phyloP scores from a whole-genome alignment of 2,329 filamentous ascomycete species.

The Botrytis elliptica region DNA sequence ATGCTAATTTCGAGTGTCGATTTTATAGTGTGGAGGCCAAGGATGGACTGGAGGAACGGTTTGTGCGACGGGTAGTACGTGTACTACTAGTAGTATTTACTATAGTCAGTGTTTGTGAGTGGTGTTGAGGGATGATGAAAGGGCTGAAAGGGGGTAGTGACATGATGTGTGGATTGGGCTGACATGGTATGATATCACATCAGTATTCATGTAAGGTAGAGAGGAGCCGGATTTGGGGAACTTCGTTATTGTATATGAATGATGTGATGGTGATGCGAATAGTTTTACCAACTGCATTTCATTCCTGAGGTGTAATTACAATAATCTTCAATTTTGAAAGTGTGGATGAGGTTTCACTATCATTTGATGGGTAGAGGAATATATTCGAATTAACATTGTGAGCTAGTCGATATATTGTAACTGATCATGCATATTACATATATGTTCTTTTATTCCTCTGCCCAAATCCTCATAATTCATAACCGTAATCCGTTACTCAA shows the following conservation, averaged over 20 bases:
- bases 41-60: constrained; percentile 27
- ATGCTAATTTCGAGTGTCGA: background rate
- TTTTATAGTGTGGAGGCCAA: constrained; percentile 29
- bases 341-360: background rate
- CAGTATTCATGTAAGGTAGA: background rate
- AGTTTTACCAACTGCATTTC: rapidly evolving
- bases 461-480: background rate
- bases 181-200: background rate
- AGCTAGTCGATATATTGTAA: background rate
- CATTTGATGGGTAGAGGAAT: background rate
- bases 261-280: background rate
- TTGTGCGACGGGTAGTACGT: constrained; percentile 27
- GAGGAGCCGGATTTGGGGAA: background rate
- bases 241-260: background rate
- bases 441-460: background rate
- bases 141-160: background rate
- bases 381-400: background rate
- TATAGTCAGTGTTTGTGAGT: constrained; percentile 30
- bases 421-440: background rate
- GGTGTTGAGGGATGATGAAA: background rate
- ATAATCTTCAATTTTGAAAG: background rate
- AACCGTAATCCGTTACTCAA: background rate
- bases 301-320: background rate
- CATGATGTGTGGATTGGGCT: background rate
- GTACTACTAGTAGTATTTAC: constrained; percentile 27